phyloP scores from a whole-genome alignment of 805 yeast species.

The Scheffersomyces ergatensis region DNA sequence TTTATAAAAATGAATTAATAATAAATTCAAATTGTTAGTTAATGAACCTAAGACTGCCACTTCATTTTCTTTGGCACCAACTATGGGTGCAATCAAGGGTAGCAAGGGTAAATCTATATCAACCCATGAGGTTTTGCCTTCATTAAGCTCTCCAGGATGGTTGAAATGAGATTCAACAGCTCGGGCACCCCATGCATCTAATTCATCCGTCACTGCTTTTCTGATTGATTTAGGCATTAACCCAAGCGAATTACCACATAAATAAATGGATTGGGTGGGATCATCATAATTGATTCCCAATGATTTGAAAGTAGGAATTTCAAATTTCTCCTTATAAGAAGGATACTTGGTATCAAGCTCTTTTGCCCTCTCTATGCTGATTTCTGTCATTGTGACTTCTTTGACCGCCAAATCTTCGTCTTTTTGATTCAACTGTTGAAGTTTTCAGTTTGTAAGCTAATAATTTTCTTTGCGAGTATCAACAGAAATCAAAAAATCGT shows the following conservation, averaged over 20 bases:
- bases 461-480: too few species aligned
- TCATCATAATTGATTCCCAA: slow-evolving; percentile 47
- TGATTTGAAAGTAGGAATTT: slow-evolving; percentile 64
- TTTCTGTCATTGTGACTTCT: slow-evolving; percentile 1
- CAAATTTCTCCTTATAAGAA: slow-evolving; percentile 46
- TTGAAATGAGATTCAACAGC: slow-evolving; percentile 86
- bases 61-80: slow-evolving; percentile 75
- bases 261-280: slow-evolving; percentile 44
- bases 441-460: too few species aligned
- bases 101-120: slow-evolving; percentile 77
- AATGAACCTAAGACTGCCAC: slow-evolving; percentile 87
- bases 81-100: slow-evolving; percentile 66
- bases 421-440: too few species aligned
- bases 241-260: slow-evolving; percentile 95
- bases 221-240: slow-evolving; percentile 73
- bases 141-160: slow-evolving; percentile 50
- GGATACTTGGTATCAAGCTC: slow-evolving; percentile 41
- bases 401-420: too few species aligned
- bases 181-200: slow-evolving; percentile 76
- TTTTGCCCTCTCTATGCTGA: slow-evolving; percentile 14
- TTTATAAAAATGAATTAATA: slow-evolving; percentile 70
- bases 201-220: slow-evolving; percentile 57
- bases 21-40: slow-evolving; percentile 76
- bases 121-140: slow-evolving; percentile 63
- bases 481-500: too few species aligned